Conservation (phyloP, 2,329 filamentous ascomycete species). For the Xylaria multiplex region DNA sequence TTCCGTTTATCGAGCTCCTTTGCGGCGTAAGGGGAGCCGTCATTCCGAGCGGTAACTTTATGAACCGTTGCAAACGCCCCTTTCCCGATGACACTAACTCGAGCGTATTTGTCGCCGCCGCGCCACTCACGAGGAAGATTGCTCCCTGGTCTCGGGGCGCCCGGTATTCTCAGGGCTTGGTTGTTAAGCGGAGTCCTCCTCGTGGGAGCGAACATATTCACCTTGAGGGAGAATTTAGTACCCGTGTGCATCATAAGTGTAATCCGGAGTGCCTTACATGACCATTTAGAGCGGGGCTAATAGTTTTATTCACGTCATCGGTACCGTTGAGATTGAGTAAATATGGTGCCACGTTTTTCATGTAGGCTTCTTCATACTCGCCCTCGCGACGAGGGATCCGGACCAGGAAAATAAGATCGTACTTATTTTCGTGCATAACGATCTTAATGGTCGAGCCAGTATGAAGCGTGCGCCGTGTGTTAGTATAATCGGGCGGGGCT, state of each 20-base stretch:
- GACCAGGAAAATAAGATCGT: constrained; percentile 83
- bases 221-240: constrained; percentile 41
- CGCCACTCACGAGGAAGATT: constrained; percentile 74
- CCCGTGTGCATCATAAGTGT: constrained; percentile 4
- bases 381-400: constrained; percentile 82
- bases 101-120: constrained; percentile 86
- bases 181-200: constrained; percentile 31
- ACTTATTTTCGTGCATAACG: constrained; percentile 60
- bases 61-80: constrained; percentile 96
- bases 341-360: constrained; percentile 75
- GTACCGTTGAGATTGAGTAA: constrained; percentile 55
- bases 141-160: constrained; percentile 48
- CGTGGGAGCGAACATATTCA: constrained; percentile 46
- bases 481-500: constrained; percentile 50
- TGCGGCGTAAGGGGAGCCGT: constrained; percentile 85
- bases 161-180: constrained; percentile 36
- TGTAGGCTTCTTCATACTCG: constrained; percentile 71
- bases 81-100: constrained; percentile 83
- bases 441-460: constrained; percentile 80
- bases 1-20: constrained; percentile 94
- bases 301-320: constrained; percentile 55
- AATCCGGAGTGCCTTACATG: constrained; percentile 51
- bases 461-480: constrained; percentile 70
- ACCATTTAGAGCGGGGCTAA: constrained; percentile 59
- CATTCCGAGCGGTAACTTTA: constrained; percentile 84